Evolutionary conservation across 116 monocot genomes (phyloP), one percentile per base, ranked within the genome.

Genomic region (Trichopus zeylanicus): DNA sequence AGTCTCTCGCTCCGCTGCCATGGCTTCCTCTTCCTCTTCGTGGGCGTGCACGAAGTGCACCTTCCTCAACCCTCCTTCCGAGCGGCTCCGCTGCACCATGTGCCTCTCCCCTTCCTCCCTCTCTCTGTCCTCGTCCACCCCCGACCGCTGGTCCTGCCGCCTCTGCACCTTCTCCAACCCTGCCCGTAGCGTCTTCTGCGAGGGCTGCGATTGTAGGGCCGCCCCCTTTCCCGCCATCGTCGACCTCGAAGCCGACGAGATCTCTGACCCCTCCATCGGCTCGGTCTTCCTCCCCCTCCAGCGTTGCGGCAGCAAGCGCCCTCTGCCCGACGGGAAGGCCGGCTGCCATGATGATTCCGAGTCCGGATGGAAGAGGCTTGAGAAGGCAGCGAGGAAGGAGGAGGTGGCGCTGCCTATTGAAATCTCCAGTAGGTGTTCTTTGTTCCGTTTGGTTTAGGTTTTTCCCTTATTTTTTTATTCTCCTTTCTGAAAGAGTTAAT

Each of bases 31-130:
- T n/a, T n/a, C 51, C 4, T 59, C 64, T 6, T 64, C 75, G 6
- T 77, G 76, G 76, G 42, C 66, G 25, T 77, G 76, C 62, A 46
- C 70, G 20, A 47, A 25, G 5, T 71, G 77, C 66, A 77, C 77
- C 22, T 77, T 77, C 66, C 53, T 77, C 56, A 77, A 77, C 61
- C 77, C 77, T 21, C 61, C 77, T 0, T 25, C 66, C 31, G 64
- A 62, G 48, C 54, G 28, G n/a, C 53, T 49, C 56, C 26, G 46
- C 47, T 77, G 77, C 66, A 34, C 46, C 26, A 56, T 70, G 70
- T 77, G 77, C 71, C 34, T 32, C 37, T 49, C 52, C 26, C 60
- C 68, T 37, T 60, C 51, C 8, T 49, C 33, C 55, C n/a, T 42
- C 7, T 32, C 15, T 2, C 29, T 25, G 18, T 55, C 29, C 55